Base-by-base conservation (phyloP, 2,329 filamentous ascomycete genomes). In the Exophiala sp. region DNA sequence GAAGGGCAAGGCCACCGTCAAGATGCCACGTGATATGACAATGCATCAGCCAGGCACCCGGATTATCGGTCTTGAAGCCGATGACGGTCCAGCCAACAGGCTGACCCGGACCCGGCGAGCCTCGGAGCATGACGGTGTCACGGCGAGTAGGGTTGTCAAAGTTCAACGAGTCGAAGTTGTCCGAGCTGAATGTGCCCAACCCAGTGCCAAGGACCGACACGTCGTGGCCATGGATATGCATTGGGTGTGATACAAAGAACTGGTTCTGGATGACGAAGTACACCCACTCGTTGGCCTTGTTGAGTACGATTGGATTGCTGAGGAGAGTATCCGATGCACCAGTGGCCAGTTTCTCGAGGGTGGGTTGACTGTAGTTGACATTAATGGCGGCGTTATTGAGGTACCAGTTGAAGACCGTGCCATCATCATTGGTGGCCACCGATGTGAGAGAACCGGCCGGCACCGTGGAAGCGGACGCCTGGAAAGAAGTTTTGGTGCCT, bases 21-120 rank as follows among this genome's bases (percentile, higher is more conserved):
- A 87, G 72, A 63, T 88, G 85, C 84, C 84, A 91, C 61, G 87
- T 83, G 45, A 90, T 84, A 64, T 91, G 86, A 66, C 86, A 90
- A 67, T 89, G 85, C 70, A 89, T 86, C 2, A 85, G 66, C 82
- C 81, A 86, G 19, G 85, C 71, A 30, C 79, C 70, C 1, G 70
- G 70, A 48, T 71, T 72, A 44, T 72, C 66, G 11, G 68, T 67
- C 21, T 67, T 59, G 52, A 75, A 75, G 0, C 72, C 62, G 10
- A 91, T 62, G 7, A 88, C 79, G 16, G 85, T 76, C 63, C 85
- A 81, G 0, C 86, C 56, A n/a, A 53, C 43, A 2, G 56, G 50
- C 22, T 32, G 19, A 18, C 46, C 48, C 29, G 48, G 48, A n/a
- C 51, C 55, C 6, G 51, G 34, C 27, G 51, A 51, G 16, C 55